phyloP scores from a whole-genome alignment of 441 rosid genomes.

The Mallotus repandus region DNA sequence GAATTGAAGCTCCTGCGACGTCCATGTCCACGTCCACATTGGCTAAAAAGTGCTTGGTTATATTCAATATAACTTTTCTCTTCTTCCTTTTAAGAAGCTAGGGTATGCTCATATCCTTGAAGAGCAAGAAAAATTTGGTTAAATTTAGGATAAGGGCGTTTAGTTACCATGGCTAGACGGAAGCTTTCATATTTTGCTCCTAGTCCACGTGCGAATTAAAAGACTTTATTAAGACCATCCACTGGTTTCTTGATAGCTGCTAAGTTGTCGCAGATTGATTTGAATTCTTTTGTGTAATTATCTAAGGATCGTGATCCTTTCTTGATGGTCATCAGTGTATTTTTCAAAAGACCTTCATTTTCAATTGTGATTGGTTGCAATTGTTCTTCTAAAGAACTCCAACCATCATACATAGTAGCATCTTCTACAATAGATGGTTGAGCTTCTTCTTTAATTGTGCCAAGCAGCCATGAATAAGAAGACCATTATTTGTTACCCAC shows the following conservation, averaged over 20 bases:
- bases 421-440: not conserved
- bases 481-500: not conserved
- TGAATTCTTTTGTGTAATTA: no score
- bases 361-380: not conserved
- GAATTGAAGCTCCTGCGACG: not conserved
- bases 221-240: no score
- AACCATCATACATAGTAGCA: not conserved
- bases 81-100: not conserved
- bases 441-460: conserved; percentile 7
- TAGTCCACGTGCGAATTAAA: no score
- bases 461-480: conserved; percentile 3
- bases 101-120: not conserved
- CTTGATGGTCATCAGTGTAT: not conserved
- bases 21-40: not conserved
- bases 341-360: conserved; percentile 2
- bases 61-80: not conserved
- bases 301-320: not conserved
- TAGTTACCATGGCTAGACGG: no score
- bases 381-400: not conserved
- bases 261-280: no score
- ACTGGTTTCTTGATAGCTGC: no score
- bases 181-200: no score
- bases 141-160: no score
- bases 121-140: not conserved
- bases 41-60: no score